Evolutionary conservation across 2,329 filamentous ascomycete species (phyloP).

Genomic region (Allantophomopsis cytisporea): DNA sequence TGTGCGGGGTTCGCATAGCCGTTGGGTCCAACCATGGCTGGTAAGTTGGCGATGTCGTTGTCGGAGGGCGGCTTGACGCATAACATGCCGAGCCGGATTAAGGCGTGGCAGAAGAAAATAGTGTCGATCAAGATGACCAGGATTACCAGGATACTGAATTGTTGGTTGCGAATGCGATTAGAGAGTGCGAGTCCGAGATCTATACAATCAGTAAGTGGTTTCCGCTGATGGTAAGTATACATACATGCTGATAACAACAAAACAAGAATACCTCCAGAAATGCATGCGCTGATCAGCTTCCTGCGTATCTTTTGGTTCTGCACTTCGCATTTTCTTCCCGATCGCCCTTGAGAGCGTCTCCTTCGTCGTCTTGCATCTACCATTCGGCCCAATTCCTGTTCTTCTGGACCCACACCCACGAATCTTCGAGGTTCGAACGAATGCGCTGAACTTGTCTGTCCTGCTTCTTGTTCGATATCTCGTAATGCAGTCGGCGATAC

Average conservation of each 20-base stretch:
- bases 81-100: constrained; percentile 61
- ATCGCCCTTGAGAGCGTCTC: constrained; percentile 8
- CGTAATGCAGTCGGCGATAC: not conserved
- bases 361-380: constrained; percentile 24
- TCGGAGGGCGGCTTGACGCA: constrained; percentile 27
- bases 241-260: constrained; percentile 38
- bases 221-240: constrained; percentile 17
- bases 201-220: constrained; percentile 18
- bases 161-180: constrained; percentile 45
- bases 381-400: constrained; percentile 30
- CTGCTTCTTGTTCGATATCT: not conserved
- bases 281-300: constrained; percentile 45
- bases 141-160: constrained; percentile 70
- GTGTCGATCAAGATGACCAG: constrained; percentile 61
- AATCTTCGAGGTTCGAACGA: constrained; percentile 11
- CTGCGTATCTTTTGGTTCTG: constrained; percentile 36
- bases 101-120: constrained; percentile 68
- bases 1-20: constrained; percentile 57
- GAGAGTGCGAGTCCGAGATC: constrained; percentile 63
- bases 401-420: constrained; percentile 31
- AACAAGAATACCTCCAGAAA: constrained; percentile 35
- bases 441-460: not conserved
- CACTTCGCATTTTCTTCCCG: constrained; percentile 23
- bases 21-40: constrained; percentile 36
- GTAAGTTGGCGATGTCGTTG: constrained; percentile 19